Conservation (phyloP, 2,329 filamentous ascomycete genomes). For the Akanthomyces lecanii region DNA sequence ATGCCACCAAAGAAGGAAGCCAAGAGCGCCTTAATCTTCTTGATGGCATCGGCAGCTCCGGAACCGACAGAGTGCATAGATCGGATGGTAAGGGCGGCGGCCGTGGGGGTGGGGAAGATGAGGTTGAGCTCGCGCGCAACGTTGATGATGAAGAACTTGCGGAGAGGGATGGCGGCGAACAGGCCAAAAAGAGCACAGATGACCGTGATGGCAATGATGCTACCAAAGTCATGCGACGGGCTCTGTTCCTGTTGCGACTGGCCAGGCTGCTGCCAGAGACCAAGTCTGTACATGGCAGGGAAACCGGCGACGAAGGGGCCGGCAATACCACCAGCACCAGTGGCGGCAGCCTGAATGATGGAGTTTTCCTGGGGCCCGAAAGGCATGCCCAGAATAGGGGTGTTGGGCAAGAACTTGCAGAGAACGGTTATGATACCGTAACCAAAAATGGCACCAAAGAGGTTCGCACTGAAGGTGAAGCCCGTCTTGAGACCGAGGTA, state of each 20-base stretch:
- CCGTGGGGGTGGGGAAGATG: slow-evolving; percentile 56
- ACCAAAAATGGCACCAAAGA: slow-evolving; percentile 55
- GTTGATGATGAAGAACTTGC: slow-evolving; percentile 65
- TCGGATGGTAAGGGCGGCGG: slow-evolving; percentile 57
- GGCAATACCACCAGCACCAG: slow-evolving; percentile 53
- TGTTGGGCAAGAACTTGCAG: slow-evolving; percentile 43
- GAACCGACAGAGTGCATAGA: slow-evolving; percentile 55
- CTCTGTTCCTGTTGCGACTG: slow-evolving; percentile 34
- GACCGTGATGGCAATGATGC: slow-evolving; percentile 56
- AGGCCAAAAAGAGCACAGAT: slow-evolving; percentile 61
- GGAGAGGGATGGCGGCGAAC: slow-evolving; percentile 58
- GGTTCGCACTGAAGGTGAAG: slow-evolving; percentile 44
- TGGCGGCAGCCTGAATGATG: slow-evolving; percentile 56
- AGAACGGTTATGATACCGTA: slow-evolving; percentile 53
- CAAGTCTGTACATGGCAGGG: slow-evolving; percentile 56
- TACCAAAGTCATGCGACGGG: slow-evolving; percentile 51
- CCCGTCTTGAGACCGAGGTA: slow-evolving; percentile 53
- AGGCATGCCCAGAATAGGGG: slow-evolving; percentile 48
- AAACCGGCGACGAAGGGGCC: slow-evolving; percentile 56
- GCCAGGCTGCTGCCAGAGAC: slow-evolving; percentile 27
- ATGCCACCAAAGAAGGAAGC: slow-evolving; percentile 48
- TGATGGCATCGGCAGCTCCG: slow-evolving; percentile 48
- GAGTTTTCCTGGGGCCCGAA: slow-evolving; percentile 61
- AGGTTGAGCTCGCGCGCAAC: slow-evolving; percentile 56
- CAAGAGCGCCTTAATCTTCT: slow-evolving; percentile 54